Conservation (phyloP, 2,329 filamentous ascomycete genomes). For the Chaetomium sp. region DNA sequence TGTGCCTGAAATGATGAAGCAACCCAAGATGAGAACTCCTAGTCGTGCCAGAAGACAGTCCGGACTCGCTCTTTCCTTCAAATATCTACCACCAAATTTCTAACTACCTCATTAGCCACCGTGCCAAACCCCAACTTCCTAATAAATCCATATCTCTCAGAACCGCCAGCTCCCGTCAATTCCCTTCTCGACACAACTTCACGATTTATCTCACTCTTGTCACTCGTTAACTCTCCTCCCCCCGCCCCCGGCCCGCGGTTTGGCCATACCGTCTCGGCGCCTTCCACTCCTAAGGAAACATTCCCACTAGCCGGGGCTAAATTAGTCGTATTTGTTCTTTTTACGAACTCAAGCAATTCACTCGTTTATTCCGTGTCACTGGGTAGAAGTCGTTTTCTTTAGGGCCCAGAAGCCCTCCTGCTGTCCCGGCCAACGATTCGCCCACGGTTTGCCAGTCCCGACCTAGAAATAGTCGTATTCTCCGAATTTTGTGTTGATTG, state of each 20-base stretch:
- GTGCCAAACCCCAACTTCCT: neutral
- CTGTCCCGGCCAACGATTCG: too few relatives aligned
- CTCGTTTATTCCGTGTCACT: neutral
- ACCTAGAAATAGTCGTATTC: too few relatives aligned
- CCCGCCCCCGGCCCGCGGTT: neutral
- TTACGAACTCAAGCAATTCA: too few relatives aligned
- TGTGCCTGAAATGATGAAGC: neutral
- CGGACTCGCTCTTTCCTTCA: neutral
- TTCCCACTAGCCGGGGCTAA: conserved; percentile 1
- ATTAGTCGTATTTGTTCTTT: conserved; percentile 8
- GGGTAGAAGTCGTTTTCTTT: neutral
- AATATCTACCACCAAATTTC: neutral
- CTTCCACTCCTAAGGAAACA: conserved; percentile 3
- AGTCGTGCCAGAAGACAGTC: neutral
- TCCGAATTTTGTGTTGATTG: too few relatives aligned
- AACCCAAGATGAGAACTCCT: neutral
- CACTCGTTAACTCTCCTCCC: too few relatives aligned
- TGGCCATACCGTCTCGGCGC: conserved; percentile 1
- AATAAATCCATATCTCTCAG: too few relatives aligned
- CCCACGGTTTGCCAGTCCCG: too few relatives aligned
- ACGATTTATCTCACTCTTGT: neutral
- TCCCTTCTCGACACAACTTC: neutral
- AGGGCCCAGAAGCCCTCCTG: too few relatives aligned
- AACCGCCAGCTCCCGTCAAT: too few relatives aligned
- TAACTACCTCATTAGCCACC: neutral